A percentile compares a stretch with the other conserved stretches of the same genome.
Conservation (phyloP, 75 land plant genomes). For the Pinus albicaulis region DNA sequence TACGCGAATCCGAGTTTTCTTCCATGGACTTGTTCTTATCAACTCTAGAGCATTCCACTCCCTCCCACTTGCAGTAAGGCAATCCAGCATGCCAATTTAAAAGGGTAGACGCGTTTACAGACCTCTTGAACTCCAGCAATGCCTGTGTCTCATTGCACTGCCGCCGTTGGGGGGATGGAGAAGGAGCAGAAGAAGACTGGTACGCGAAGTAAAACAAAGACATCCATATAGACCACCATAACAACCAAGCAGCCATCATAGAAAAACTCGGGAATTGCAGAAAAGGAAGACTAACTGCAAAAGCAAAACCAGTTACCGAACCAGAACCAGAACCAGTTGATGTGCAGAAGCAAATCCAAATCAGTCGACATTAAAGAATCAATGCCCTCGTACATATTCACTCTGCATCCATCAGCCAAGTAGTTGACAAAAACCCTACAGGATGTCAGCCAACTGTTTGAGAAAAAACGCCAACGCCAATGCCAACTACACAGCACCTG, state of each 20-base stretch:
- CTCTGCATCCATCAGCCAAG: neutral
- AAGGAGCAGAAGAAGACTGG: neutral
- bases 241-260: neutral
- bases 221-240: neutral
- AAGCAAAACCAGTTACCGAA: neutral
- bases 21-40: no score
- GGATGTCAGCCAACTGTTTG: neutral
- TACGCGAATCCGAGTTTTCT: neutral
- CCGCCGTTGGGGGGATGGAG: neutral
- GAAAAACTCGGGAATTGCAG: neutral
- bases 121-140: neutral
- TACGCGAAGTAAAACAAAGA: neutral
- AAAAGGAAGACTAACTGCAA: neutral
- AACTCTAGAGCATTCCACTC: constrained; percentile 13
- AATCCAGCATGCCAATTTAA: neutral
- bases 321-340: neutral
- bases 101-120: neutral
- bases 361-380: neutral
- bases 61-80: constrained; percentile 28
- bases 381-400: neutral
- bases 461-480: neutral
- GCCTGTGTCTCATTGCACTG: neutral
- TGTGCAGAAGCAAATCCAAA: neutral
- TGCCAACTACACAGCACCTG: no score
- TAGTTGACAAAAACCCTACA: neutral